Percentiles rank a stretch among this genome's conserved stretches.
Evolutionary conservation across 768 basidiomycete genomes (phyloP).

Genomic region (Scleroderma bovista): DNA sequence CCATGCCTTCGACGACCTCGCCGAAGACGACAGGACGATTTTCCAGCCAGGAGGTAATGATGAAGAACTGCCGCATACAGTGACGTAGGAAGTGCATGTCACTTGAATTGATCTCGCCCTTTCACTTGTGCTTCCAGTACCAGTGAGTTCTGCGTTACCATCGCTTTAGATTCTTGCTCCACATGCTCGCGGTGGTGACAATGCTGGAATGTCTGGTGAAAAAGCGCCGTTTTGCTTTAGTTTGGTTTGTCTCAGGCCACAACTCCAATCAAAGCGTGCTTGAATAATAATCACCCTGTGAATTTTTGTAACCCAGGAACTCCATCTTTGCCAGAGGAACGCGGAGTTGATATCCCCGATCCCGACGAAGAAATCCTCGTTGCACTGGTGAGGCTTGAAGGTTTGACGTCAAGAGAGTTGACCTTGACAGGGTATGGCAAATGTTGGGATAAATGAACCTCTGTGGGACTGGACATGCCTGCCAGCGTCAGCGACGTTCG

Average conservation of each 20-base stretch:
- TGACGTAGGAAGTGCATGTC: neutral
- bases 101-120: conserved; percentile 40
- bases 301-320: conserved; percentile 27
- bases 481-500: too few relatives aligned
- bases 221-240: conserved; percentile 16
- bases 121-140: conserved; percentile 82
- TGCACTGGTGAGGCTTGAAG: conserved; percentile 43
- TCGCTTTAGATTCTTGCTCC: conserved; percentile 45
- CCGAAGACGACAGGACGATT: conserved; percentile 44
- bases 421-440: conserved; percentile 87
- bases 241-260: conserved; percentile 7
- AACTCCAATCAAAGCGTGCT: neutral
- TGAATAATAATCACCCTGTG: conserved; percentile 18
- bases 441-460: conserved; percentile 67
- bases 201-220: conserved; percentile 9
- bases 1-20: conserved; percentile 41
- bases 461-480: conserved; percentile 54
- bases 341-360: conserved; percentile 98
- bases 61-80: conserved; percentile 52
- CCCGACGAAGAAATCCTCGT: conserved; percentile 94
- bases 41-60: conserved; percentile 64
- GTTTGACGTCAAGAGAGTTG: conserved; percentile 54
- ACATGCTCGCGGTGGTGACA: conserved; percentile 31
- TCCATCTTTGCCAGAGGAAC: conserved; percentile 81
- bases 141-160: conserved; percentile 65